These are phyloP conservation scores for Scorias spongiosa DNA, from an alignment of 2,329 filamentous ascomycete species.

Conservation along the genomic window DNA sequence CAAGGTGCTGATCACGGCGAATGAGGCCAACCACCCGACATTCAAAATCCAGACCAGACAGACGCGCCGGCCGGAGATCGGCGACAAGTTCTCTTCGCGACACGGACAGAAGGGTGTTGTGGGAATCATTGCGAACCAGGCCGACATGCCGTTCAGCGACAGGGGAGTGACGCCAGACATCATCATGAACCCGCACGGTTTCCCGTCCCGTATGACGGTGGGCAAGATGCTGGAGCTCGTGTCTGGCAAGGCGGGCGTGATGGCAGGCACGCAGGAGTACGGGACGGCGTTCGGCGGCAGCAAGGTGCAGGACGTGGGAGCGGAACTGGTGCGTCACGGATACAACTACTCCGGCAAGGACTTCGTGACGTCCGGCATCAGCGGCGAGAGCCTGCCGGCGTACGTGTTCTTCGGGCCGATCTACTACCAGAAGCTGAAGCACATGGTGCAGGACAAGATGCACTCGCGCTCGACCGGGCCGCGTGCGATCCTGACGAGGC, in stretches of 20 bases:
- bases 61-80: constrained; percentile 83
- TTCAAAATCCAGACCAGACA: constrained; percentile 96
- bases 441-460: constrained; percentile 99
- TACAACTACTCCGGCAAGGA: constrained; percentile 98
- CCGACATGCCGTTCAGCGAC: constrained; percentile 93
- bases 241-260: constrained; percentile 80
- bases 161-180: constrained; percentile 86
- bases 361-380: constrained; percentile 88
- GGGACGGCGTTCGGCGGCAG: constrained; percentile 75
- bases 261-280: constrained; percentile 75
- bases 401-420: constrained; percentile 99
- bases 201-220: constrained; percentile 98
- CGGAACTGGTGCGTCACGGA: constrained; percentile 69
- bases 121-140: constrained; percentile 89
- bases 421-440: constrained; percentile 98
- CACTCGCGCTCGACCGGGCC: constrained; percentile 86
- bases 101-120: constrained; percentile 98
- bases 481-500: constrained; percentile 77
- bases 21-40: constrained; percentile 69
- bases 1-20: constrained; percentile 87
- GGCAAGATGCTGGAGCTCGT: constrained; percentile 94
- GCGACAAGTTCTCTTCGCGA: constrained; percentile 96
- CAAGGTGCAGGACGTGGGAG: constrained; percentile 78
- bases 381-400: constrained; percentile 80
- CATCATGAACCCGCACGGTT: constrained; percentile 99